A percentile compares a stretch with the other conserved stretches of the same genome.
phyloP scores from a whole-genome alignment of 441 rosid genomes.

The Mallotus japonicus region DNA sequence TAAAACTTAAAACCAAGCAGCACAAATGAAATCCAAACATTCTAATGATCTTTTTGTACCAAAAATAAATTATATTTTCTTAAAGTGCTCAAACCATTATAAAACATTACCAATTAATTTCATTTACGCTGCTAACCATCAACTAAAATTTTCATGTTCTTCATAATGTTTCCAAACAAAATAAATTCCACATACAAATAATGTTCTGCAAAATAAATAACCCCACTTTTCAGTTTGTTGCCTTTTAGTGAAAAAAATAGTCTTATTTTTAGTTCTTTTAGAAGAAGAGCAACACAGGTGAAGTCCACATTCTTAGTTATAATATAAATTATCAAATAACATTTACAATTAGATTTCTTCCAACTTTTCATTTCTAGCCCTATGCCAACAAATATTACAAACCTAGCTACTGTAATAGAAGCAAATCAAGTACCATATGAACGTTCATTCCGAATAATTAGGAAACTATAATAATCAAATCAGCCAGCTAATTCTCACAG shows the following conservation, averaged over 20 bases:
- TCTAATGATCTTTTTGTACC: neutral
- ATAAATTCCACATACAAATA: too few relatives aligned
- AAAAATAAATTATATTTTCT: neutral
- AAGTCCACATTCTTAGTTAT: conserved; percentile 1
- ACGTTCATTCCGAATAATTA: neutral
- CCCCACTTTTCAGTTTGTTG: neutral
- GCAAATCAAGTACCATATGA: too few relatives aligned
- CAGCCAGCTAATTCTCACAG: neutral
- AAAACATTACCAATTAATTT: neutral
- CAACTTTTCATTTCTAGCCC: neutral
- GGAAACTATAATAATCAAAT: neutral
- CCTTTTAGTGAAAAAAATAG: neutral
- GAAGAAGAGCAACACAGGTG: neutral
- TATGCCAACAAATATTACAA: neutral
- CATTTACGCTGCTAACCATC: neutral
- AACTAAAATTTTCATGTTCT: neutral
- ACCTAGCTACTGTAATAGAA: neutral
- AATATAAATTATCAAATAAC: neutral
- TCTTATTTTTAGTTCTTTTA: neutral
- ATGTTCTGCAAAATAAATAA: neutral
- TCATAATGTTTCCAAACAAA: too few relatives aligned
- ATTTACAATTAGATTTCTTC: neutral
- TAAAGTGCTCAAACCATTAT: neutral
- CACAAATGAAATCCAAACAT: neutral
- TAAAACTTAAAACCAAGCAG: neutral